phyloP scores from a whole-genome alignment of 176 grass and related monocot species.

The Pharus latifolius region DNA sequence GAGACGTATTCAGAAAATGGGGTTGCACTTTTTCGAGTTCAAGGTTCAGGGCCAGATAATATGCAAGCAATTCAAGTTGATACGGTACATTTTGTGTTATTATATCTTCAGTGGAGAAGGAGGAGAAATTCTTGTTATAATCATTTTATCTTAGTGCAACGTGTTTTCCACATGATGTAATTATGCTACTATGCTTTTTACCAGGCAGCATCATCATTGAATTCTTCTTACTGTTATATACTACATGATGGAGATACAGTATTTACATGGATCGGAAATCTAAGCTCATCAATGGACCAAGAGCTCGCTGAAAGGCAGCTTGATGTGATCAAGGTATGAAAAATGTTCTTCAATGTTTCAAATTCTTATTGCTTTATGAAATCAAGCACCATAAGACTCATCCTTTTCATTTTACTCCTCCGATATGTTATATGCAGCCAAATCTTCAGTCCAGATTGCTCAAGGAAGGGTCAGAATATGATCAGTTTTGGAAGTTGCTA shows the following conservation, averaged over 20 bases:
- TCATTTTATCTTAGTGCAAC: not conserved
- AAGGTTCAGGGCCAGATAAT: slow-evolving; percentile 97
- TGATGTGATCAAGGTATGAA: slow-evolving; percentile 87
- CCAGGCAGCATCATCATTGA: slow-evolving; percentile 83
- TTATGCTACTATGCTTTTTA: slow-evolving; percentile 21
- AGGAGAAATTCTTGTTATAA: slow-evolving; percentile 4
- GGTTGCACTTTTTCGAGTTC: slow-evolving; percentile 76
- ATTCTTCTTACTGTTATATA: slow-evolving; percentile 97
- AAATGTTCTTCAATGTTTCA: slow-evolving; percentile 7
- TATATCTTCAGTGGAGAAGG: slow-evolving; percentile 14
- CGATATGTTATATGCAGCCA: slow-evolving; percentile 47
- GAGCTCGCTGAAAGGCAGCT: slow-evolving; percentile 93
- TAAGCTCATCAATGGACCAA: slow-evolving; percentile 83
- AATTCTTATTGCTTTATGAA: not conserved
- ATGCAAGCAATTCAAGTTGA: slow-evolving; percentile 99
- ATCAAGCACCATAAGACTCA: not conserved
- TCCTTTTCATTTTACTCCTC: slow-evolving; percentile 5
- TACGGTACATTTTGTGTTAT: slow-evolving; percentile 36
- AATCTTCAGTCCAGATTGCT: slow-evolving; percentile 91
- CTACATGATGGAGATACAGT: slow-evolving; percentile 79
- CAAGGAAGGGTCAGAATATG: slow-evolving; percentile 92
- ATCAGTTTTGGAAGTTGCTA: slow-evolving; percentile 90
- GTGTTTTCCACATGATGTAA: not conserved
- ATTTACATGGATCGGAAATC: slow-evolving; percentile 91
- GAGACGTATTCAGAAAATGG: slow-evolving; percentile 88